A percentile compares a stretch with the other conserved stretches of the same genome.
Conservation (phyloP, 805 yeast species). For the Citeromyces matritensis region DNA sequence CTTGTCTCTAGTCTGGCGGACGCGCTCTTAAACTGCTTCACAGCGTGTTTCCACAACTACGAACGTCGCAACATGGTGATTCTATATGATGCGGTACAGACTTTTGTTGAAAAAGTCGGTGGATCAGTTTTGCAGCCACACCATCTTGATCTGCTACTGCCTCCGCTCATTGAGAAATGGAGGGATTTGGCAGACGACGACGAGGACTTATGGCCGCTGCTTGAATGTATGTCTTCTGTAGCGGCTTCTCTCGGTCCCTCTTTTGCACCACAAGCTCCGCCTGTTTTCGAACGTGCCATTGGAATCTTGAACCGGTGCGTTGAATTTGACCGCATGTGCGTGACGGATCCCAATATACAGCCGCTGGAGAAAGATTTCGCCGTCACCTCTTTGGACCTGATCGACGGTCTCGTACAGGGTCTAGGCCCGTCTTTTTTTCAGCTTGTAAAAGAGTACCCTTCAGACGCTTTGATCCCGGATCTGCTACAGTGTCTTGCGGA, state of each 20-base stretch:
- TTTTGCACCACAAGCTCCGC: conserved; percentile 81
- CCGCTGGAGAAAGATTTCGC: conserved; percentile 85
- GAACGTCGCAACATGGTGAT: conserved; percentile 72
- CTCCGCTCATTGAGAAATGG: conserved; percentile 81
- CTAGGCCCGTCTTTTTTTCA: conserved; percentile 48
- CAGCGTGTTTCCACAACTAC: conserved; percentile 60
- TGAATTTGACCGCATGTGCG: conserved; percentile 46
- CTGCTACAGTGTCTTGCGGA: conserved; percentile 62
- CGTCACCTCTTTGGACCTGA: conserved; percentile 76
- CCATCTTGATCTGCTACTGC: conserved; percentile 49
- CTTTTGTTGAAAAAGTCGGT: conserved; percentile 70
- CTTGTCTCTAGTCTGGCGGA: conserved; percentile 48
- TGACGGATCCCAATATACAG: conserved; percentile 48
- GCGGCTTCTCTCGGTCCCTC: conserved; percentile 76
- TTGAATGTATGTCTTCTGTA: conserved; percentile 86
- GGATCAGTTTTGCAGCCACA: conserved; percentile 36
- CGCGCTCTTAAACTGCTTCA: conserved; percentile 55
- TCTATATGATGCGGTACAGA: conserved; percentile 81
- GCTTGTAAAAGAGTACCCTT: conserved; percentile 24
- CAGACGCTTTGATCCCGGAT: conserved; percentile 34
- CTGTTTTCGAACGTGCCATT: conserved; percentile 69
- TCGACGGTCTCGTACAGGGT: conserved; percentile 91
- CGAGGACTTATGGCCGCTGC: conserved; percentile 75
- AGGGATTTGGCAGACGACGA: conserved; percentile 59
- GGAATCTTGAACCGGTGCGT: conserved; percentile 56